phyloP scores from a whole-genome alignment of 2,329 filamentous ascomycete species.

The Metarhizium robertsii region DNA sequence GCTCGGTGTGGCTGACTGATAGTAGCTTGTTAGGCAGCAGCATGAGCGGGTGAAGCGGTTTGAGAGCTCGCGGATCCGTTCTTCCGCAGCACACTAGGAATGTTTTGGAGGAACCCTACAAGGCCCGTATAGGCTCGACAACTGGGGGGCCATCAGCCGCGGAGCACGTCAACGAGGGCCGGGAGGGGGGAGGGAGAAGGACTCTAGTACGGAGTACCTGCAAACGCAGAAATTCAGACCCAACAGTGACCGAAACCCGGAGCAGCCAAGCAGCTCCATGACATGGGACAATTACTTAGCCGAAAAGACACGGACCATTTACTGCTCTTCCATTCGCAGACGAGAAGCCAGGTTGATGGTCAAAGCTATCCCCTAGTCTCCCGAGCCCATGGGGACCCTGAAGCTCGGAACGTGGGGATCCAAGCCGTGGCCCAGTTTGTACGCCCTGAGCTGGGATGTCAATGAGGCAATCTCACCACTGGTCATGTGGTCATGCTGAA shows the following conservation, averaged over 20 bases:
- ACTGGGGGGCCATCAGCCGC: not conserved
- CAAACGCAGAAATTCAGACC: not conserved
- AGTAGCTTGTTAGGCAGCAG: not conserved
- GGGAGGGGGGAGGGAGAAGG: too few species aligned
- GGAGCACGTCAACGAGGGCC: not conserved
- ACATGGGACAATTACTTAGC: not conserved
- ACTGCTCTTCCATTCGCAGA: not conserved
- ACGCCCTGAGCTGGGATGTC: not conserved
- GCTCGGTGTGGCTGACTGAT: not conserved
- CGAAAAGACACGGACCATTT: not conserved
- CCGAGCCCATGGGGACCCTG: slow-evolving; percentile 1
- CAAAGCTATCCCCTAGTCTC: not conserved
- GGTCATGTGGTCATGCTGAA: slow-evolving; percentile 10
- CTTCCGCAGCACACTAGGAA: not conserved
- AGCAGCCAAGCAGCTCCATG: not conserved
- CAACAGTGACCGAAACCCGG: not conserved
- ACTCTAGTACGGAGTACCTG: too few species aligned
- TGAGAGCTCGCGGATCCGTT: not conserved
- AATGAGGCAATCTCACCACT: slow-evolving; percentile 7
- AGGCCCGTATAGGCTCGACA: not conserved
- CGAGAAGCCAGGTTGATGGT: not conserved
- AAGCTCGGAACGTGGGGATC: slow-evolving; percentile 1
- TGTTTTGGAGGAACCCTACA: not conserved
- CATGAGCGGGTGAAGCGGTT: not conserved
- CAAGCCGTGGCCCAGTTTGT: not conserved